phyloP scores from a whole-genome alignment of 1,139 yeast species.

The Debaryomycetaceae sp. region DNA sequence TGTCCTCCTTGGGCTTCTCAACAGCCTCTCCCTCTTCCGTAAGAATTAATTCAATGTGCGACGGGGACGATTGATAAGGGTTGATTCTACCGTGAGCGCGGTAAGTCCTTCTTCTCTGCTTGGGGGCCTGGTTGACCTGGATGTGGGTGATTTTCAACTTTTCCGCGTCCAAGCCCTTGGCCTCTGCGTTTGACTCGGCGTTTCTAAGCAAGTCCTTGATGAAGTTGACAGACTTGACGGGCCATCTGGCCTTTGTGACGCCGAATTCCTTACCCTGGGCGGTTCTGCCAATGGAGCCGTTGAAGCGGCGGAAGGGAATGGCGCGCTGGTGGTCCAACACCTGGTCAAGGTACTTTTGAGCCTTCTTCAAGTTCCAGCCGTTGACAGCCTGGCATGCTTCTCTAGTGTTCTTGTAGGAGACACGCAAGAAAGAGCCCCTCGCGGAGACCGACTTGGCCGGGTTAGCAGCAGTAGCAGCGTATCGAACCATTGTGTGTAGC shows the following conservation, averaged over 20 bases:
- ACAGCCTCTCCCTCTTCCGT: slow-evolving; percentile 93
- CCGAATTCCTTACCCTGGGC: slow-evolving; percentile 99
- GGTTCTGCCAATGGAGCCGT: slow-evolving; percentile 96
- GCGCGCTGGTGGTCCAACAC: slow-evolving; percentile 99
- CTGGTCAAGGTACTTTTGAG: slow-evolving; percentile 92
- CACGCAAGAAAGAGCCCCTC: slow-evolving; percentile 99
- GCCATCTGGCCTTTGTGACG: slow-evolving; percentile 99
- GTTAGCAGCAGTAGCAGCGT: slow-evolving; percentile 98
- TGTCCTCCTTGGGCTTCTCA: slow-evolving; percentile 83
- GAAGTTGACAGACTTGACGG: slow-evolving; percentile 96
- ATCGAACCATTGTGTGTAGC: slow-evolving; percentile 44
- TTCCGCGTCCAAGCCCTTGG: slow-evolving; percentile 95
- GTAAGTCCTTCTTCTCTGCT: slow-evolving; percentile 99
- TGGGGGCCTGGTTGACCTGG: slow-evolving; percentile 99
- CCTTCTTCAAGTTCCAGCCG: slow-evolving; percentile 96
- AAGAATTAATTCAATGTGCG: slow-evolving; percentile 95
- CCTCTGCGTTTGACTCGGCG: slow-evolving; percentile 99
- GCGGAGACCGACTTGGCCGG: slow-evolving; percentile 99
- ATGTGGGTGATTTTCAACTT: slow-evolving; percentile 94
- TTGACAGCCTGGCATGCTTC: slow-evolving; percentile 97
- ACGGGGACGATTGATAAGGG: slow-evolving; percentile 97
- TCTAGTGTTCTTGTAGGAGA: slow-evolving; percentile 99
- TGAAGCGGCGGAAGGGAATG: slow-evolving; percentile 98
- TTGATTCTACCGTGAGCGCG: slow-evolving; percentile 99
- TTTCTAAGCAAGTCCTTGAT: slow-evolving; percentile 89